Base-by-base conservation (phyloP, 1,139 yeast genomes). In the Pichia sp. region DNA sequence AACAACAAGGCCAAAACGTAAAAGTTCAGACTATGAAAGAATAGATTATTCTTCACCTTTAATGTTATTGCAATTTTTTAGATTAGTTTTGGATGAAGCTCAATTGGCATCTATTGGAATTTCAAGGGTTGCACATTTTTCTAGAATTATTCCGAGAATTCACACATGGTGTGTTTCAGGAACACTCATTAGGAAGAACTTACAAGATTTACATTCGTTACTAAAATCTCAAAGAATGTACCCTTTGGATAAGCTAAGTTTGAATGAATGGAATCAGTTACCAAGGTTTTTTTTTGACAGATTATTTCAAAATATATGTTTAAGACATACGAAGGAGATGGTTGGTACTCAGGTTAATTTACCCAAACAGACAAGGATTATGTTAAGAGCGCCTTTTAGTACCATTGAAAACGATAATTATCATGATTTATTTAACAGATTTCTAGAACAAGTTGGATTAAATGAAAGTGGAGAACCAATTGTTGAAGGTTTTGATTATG, bases 141-240 rank as follows among this genome's bases (percentile, higher is more conserved):
- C 96, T 0, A 70, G 86, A 3, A 67, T 85, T 35, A 77, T 92
- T 25, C 95, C 96, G 4, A 69, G 96, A 43, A 76, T 78, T 43
- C 97, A 92, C 65, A 80, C 96, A 0, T 92, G 97, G 97, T 96
- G 96, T 7, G 96, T 89, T 0, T 85, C 96, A 0, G 98, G 98
- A 6, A 92, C 98, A 0, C 95, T 97, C 0, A 83, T 89, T 10
- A 78, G 80, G 51, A 78, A 76, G 52, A 70, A 76, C 39, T 65
- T 86, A 47, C 66, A 68, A 39, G 96, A 90, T 62, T 67, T 89
- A 46, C 79, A 75, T 45, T 83, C 95, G 0, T 71, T 87, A 7
- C 61, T 89, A 33, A 72, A 77, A 20, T 90, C 87, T 57, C 65
- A 89, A 50, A 71, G 82, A 49, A 63, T 78, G 28, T 70, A 70